Conservation (phyloP, 257 asterid genomes). For the Nicotiana attenuata region DNA sequence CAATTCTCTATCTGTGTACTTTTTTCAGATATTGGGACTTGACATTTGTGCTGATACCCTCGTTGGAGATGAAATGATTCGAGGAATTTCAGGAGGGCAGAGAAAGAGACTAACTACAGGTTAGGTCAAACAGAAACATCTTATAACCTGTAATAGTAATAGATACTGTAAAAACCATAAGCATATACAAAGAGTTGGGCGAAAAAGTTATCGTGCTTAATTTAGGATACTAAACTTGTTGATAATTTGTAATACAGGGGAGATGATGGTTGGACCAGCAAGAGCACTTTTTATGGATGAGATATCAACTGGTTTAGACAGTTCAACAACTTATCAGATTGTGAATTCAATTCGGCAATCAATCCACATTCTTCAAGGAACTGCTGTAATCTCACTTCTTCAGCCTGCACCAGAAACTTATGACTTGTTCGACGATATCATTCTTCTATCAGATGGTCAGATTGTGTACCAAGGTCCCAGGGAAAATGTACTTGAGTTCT, state of each 20-base stretch:
- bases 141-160: background rate
- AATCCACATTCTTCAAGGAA: constrained; percentile 76
- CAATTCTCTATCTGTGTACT: background rate
- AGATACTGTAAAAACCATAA: background rate
- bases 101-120: constrained; percentile 86
- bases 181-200: background rate
- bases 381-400: constrained; percentile 74
- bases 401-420: constrained; percentile 95
- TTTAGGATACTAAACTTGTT: background rate
- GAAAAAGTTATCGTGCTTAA: background rate
- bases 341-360: constrained; percentile 71
- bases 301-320: constrained; percentile 90
- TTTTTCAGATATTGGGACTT: constrained; percentile 69
- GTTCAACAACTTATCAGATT: constrained; percentile 81
- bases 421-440: constrained; percentile 71
- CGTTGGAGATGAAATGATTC: constrained; percentile 79
- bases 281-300: constrained; percentile 91
- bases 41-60: constrained; percentile 80
- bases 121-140: constrained; percentile 11
- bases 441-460: constrained; percentile 72
- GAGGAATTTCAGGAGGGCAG: constrained; percentile 94
- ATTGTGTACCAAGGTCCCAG: constrained; percentile 90
- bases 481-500: constrained; percentile 64
- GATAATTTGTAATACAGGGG: constrained; percentile 41
- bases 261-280: constrained; percentile 90